Conservation (phyloP, 257 asterid genomes). For the Fraxinus pennsylvanica region DNA sequence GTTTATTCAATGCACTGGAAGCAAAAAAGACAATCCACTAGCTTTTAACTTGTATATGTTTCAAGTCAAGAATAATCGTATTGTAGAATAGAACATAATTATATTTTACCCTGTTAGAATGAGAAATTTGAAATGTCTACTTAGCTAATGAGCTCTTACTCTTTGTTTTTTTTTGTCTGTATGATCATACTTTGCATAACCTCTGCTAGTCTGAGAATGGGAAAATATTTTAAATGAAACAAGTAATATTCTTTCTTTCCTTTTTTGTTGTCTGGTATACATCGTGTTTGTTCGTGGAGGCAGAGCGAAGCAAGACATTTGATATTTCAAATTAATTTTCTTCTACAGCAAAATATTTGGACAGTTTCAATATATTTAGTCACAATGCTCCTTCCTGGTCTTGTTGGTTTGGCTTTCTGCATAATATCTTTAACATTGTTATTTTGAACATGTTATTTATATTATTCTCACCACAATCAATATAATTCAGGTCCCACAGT, state of each 20-base stretch:
- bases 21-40: background rate
- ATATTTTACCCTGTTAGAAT: background rate
- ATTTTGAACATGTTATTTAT: background rate
- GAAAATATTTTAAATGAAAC: background rate
- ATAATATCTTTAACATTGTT: background rate
- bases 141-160: background rate
- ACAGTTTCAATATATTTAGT: background rate
- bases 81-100: background rate
- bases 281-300: background rate
- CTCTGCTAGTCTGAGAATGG: background rate
- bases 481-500: constrained; percentile 80
- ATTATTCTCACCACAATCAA: constrained; percentile 1
- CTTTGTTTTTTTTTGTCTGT: background rate
- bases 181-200: background rate
- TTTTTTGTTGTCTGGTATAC: background rate
- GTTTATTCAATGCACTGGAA: background rate
- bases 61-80: background rate
- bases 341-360: background rate
- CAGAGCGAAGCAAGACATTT: background rate
- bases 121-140: background rate
- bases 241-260: background rate
- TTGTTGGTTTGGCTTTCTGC: background rate
- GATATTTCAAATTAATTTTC: background rate
- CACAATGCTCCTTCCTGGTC: background rate
- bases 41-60: background rate